Conservation (phyloP, 2,329 filamentous ascomycete species). For the Diaporthe vaccinii region DNA sequence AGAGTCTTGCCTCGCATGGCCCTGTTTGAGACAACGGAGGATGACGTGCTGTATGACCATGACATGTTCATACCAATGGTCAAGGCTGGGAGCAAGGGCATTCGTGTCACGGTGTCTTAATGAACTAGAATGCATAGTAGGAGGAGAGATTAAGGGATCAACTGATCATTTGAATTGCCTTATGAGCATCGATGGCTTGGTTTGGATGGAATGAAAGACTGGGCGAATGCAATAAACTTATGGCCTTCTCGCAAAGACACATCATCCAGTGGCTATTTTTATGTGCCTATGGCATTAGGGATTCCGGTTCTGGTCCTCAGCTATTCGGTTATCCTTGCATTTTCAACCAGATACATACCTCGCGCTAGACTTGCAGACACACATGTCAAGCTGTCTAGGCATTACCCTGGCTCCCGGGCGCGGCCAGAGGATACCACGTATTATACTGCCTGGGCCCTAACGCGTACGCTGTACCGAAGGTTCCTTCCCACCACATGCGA, state of each 20-base stretch:
- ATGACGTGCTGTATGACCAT: slow-evolving; percentile 35
- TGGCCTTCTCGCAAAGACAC: neutral
- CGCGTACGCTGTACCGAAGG: no score
- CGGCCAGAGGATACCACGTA: neutral
- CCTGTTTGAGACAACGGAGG: slow-evolving; percentile 33
- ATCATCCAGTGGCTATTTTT: neutral
- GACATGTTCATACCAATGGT: slow-evolving; percentile 37
- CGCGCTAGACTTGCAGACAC: neutral
- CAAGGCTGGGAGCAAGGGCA: slow-evolving; percentile 27
- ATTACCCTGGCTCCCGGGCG: neutral
- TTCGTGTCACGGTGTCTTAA: slow-evolving; percentile 29
- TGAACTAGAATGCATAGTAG: no score
- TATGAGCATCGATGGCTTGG: no score
- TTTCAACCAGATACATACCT: neutral
- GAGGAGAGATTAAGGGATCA: no score
- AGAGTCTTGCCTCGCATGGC: slow-evolving; percentile 28
- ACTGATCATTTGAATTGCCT: no score
- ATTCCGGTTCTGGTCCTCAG: neutral
- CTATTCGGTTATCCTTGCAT: neutral
- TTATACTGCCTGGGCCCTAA: neutral
- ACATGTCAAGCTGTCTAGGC: neutral
- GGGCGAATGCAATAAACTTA: neutral
- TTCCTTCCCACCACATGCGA: neutral
- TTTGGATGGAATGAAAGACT: neutral
- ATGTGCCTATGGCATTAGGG: no score